Evolutionary conservation across 345 rosid genomes (phyloP).

Genomic region (Brassica napus): Da-Ae NC_063442.1:37533501-37534000

Average conservation of each 20-base stretch:
- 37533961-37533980: slow-evolving; percentile 3
- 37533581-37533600: slow-evolving; percentile 32
- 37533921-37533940: slow-evolving; percentile 25
- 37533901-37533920: slow-evolving; percentile 29
- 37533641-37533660: slow-evolving; percentile 6
- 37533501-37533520: not conserved
- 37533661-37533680: not conserved
- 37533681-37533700: not conserved
- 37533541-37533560: not conserved
- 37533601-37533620: not conserved
- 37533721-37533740: not conserved
- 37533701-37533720: not conserved
- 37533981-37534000: not conserved
- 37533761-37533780: not conserved
- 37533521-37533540: not conserved
- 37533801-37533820: slow-evolving; percentile 8
- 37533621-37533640: not conserved
- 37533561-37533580: slow-evolving; percentile 4
- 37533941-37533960: slow-evolving; percentile 14
- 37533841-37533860: slow-evolving; percentile 34
- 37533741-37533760: not conserved
- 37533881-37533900: slow-evolving; percentile 36
- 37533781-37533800: not conserved
- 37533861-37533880: slow-evolving; percentile 36
- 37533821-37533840: not conserved